phyloP scores from a whole-genome alignment of 2,329 filamentous ascomycete genomes.

The Colletotrichum aenigma region DNA sequence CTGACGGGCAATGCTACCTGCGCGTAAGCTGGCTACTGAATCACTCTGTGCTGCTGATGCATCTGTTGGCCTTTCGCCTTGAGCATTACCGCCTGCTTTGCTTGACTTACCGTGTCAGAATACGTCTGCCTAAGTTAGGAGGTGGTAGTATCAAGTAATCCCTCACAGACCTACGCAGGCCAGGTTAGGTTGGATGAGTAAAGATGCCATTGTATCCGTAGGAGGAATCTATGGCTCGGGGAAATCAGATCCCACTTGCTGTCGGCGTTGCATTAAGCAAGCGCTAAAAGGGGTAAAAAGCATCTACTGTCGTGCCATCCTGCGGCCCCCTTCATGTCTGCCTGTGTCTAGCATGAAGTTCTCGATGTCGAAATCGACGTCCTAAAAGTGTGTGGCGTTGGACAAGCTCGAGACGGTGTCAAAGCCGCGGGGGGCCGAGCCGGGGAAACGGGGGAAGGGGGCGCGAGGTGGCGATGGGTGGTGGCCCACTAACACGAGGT shows the following conservation, averaged over 20 bases:
- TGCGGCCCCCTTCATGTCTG: not conserved
- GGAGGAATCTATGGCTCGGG: not conserved
- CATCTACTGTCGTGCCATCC: not conserved
- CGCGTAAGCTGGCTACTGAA: not conserved
- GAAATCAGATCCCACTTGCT: not conserved
- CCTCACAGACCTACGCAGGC: not conserved
- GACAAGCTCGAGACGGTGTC: not conserved
- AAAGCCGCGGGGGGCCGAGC: not conserved
- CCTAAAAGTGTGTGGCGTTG: not conserved
- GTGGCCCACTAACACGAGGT: not conserved
- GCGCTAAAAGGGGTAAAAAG: not conserved
- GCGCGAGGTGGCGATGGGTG: not conserved
- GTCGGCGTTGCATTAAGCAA: not conserved
- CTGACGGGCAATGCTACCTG: not conserved
- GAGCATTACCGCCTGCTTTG: not conserved
- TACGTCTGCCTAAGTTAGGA: not conserved
- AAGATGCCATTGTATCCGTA: not conserved
- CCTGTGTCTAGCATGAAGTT: not conserved
- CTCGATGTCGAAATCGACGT: not conserved
- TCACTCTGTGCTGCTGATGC: not conserved
- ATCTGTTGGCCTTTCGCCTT: not conserved
- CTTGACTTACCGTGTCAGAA: not conserved
- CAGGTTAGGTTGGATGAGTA: not conserved
- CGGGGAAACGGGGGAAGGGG: not conserved
- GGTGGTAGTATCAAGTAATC: not conserved